Percentiles rank a stretch among this genome's conserved stretches.
Conservation (phyloP, 1,139 yeast genomes). For the Blastobotrys serpentis region DNA sequence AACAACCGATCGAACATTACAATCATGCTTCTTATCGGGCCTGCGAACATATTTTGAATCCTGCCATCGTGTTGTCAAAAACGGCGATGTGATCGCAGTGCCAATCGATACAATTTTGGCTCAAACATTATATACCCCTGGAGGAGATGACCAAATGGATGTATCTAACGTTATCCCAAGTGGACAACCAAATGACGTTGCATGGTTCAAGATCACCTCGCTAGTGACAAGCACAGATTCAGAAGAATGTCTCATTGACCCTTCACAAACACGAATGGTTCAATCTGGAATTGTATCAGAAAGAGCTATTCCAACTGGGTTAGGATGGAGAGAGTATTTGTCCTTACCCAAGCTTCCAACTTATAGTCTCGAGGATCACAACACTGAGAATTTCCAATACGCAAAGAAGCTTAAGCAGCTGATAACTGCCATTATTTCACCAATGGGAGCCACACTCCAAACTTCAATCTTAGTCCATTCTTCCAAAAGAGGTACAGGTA, state of each 20-base stretch:
- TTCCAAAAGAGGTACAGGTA: conserved; percentile 75
- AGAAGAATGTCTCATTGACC: conserved; percentile 59
- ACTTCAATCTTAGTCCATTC: conserved; percentile 71
- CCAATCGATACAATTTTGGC: conserved; percentile 73
- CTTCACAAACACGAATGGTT: conserved; percentile 61
- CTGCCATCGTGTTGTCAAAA: conserved; percentile 55
- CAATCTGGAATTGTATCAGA: conserved; percentile 55
- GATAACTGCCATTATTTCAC: conserved; percentile 36
- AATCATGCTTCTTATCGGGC: conserved; percentile 62
- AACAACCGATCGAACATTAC: conserved; percentile 65
- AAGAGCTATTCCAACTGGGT: conserved; percentile 42
- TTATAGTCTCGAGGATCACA: conserved; percentile 27
- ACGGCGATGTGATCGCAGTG: conserved; percentile 71
- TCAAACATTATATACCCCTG: conserved; percentile 51
- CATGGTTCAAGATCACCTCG: conserved; percentile 70
- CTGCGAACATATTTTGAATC: conserved; percentile 62
- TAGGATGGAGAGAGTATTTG: conserved; percentile 56
- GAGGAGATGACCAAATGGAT: conserved; percentile 29
- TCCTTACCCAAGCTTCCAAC: conserved; percentile 41
- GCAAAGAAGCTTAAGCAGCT: conserved; percentile 47
- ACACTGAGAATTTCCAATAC: conserved; percentile 44
- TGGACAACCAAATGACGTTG: conserved; percentile 70
- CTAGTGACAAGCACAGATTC: conserved; percentile 44
- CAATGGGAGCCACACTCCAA: conserved; percentile 43
- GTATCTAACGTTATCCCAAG: conserved; percentile 41